Evolutionary conservation across 2,329 filamentous ascomycete genomes (phyloP), one percentile per base, ranked within the genome.

Genomic region (Cylindrodendrum hubeiense): DNA sequence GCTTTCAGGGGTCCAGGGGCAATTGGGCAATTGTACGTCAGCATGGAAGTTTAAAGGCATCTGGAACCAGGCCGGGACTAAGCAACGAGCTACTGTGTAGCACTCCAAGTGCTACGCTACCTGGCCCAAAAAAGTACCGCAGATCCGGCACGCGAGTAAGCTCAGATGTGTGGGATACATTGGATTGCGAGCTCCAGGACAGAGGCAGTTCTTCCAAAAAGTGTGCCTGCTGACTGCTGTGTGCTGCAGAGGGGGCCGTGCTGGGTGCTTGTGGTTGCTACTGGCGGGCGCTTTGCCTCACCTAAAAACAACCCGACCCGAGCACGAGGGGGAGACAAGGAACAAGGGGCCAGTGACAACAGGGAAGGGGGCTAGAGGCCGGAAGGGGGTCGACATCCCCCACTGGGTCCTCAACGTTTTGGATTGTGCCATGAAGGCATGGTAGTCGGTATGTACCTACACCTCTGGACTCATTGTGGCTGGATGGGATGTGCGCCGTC

Each of bases 381-480:
- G 44, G 26, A 39, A 28, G 39, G 51, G 26, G 39, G 34, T 34
- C 37, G 47, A 19, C 17, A 28, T 30, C 8, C 44, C 44, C 19
- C 30, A 51, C 33, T 56, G 59, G 59, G 59, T 46, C 54, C 60
- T 63, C 60, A 63, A 63, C 60, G 54, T 63, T 63, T 63, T 58
- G 30, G 30, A 44, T 30, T 55, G 37, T 33, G 46, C 19, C 28
- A 19, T 50, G 46, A 7, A 13, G 41, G 41, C 19, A 43, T 43
- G 19, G 39, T 6, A 43, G 34, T 13, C 19, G 19, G 39, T 43
- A 43, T 43, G 17, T 49, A 19, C 8, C 7, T 21, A 22, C 47
- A 19, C 10, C n/a, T n/a, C 46, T 49, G 26, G 30, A 19, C 15
- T 17, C 26, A 15, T 30, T 24, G 26, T 28, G 46, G 46, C 46